These are phyloP conservation scores for Aspergillus sp. DNA, from an alignment of 2,329 filamentous ascomycete genomes.

Conservation along the genomic window DNA sequence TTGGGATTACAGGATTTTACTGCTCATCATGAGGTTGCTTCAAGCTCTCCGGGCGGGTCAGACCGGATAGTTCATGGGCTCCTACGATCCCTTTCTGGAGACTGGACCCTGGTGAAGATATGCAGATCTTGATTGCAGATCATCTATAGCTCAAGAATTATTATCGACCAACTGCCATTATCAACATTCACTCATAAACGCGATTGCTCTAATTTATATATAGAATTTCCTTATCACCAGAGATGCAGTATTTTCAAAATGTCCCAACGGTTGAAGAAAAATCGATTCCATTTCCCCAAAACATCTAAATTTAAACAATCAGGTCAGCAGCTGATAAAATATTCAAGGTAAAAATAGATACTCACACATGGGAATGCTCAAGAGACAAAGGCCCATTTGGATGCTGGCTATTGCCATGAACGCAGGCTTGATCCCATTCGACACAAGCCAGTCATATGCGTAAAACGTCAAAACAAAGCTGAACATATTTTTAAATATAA, in stretches of 20 bases:
- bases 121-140: neutral
- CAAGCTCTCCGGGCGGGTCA: too few species aligned
- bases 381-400: constrained; percentile 69
- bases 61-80: too few species aligned
- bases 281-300: constrained; percentile 71
- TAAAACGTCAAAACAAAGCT: constrained; percentile 79
- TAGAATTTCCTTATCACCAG: constrained; percentile 12
- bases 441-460: constrained; percentile 76
- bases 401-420: constrained; percentile 72
- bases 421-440: constrained; percentile 49
- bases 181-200: neutral
- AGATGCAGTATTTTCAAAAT: constrained; percentile 50
- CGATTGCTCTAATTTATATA: neutral
- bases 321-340: constrained; percentile 2
- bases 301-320: constrained; percentile 51
- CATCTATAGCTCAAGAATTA: neutral
- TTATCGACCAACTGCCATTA: neutral
- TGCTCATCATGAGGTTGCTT: too few species aligned
- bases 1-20: too few species aligned
- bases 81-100: neutral
- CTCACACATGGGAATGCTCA: constrained; percentile 77
- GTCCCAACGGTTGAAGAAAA: constrained; percentile 72
- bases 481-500: constrained; percentile 95
- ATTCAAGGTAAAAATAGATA: constrained; percentile 16
- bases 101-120: neutral